phyloP scores from a whole-genome alignment of 106 monocot genomes.

The Phalaenopsis aphrodite region DNA sequence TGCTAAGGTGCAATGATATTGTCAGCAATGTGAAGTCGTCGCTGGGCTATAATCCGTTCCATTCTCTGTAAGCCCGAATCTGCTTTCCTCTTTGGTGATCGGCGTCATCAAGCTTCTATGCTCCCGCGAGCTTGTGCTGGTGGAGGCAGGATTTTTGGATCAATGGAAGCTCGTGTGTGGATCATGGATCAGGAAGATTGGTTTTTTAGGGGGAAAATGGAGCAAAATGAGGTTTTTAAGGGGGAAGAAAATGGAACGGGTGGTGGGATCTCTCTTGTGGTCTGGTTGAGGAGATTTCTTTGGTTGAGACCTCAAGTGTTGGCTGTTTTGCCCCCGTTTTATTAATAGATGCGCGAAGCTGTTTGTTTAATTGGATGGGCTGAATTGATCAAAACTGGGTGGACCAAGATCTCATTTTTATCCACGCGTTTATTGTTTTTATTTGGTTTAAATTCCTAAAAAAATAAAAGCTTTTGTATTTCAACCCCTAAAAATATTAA shows the following conservation, averaged over 20 bases:
- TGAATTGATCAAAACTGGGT: neutral
- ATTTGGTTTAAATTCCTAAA: too few species aligned
- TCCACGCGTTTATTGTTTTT: too few species aligned
- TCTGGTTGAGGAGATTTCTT: neutral
- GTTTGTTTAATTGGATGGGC: neutral
- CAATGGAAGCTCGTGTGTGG: neutral
- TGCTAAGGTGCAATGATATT: slow-evolving; percentile 8
- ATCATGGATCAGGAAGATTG: neutral
- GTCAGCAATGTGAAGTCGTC: neutral
- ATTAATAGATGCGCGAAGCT: neutral
- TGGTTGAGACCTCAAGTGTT: neutral
- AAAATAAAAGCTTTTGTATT: too few species aligned
- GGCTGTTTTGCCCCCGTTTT: neutral
- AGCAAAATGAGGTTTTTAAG: neutral
- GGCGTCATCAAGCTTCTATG: neutral
- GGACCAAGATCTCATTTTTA: too few species aligned
- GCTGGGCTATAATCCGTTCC: slow-evolving; percentile 5
- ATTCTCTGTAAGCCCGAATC: slow-evolving; percentile 5
- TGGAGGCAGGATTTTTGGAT: neutral
- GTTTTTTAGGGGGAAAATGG: neutral
- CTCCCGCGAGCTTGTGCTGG: neutral
- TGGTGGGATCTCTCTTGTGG: neutral
- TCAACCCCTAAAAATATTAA: too few species aligned
- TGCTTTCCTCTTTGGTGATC: neutral
- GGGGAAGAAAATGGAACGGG: neutral